A percentile compares a stretch with the other conserved stretches of the same genome.
phyloP scores from a whole-genome alignment of 805 yeast genomes.

The Ogataea methylovora region DNA sequence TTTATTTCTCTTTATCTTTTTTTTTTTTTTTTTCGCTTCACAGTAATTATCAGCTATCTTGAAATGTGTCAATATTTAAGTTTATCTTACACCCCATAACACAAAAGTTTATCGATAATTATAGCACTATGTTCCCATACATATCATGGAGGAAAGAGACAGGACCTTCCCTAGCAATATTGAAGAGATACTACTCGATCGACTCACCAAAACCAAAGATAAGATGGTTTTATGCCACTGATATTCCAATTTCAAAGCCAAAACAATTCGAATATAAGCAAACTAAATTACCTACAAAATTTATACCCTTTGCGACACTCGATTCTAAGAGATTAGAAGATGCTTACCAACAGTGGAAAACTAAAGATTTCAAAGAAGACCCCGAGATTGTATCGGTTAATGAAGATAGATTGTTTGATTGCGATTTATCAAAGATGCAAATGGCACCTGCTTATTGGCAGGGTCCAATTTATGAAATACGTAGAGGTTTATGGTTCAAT shows the following conservation, averaged over 20 bases:
- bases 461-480: conserved; percentile 76
- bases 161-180: too few relatives aligned
- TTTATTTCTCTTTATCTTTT: too few relatives aligned
- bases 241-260: conserved; percentile 66
- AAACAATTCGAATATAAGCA: conserved; percentile 46
- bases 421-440: conserved; percentile 46
- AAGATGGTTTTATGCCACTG: conserved; percentile 82
- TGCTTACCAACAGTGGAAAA: conserved; percentile 27
- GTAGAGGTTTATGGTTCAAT: conserved; percentile 82
- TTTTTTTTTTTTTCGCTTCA: too few relatives aligned
- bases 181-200: conserved; percentile 1
- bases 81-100: too few relatives aligned
- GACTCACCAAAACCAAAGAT: conserved; percentile 4
- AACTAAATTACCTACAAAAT: conserved; percentile 45
- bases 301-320: conserved; percentile 53
- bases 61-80: too few relatives aligned
- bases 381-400: conserved; percentile 47
- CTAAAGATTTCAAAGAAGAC: conserved; percentile 1
- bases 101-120: too few relatives aligned
- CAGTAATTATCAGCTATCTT: too few relatives aligned
- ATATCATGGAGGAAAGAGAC: too few relatives aligned
- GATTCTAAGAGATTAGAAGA: conserved; percentile 62
- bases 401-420: conserved; percentile 75
- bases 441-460: conserved; percentile 78
- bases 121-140: too few relatives aligned